phyloP scores from a whole-genome alignment of 1,284 basidiomycete genomes.

The Earliella scabrosa region DNA sequence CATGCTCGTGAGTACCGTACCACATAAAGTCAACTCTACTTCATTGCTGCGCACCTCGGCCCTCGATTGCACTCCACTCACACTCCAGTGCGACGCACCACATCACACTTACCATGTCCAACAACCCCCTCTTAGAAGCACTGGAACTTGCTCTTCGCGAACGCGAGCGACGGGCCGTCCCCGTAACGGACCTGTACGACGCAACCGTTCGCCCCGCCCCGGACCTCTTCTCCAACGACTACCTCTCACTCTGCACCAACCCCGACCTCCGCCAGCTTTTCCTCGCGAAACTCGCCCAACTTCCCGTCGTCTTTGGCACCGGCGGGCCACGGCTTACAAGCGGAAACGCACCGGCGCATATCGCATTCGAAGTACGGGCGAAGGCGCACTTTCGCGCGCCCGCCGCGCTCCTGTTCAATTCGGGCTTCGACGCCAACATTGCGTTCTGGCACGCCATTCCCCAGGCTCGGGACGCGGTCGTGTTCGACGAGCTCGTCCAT shows the following conservation, averaged over 20 bases:
- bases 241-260: conserved; percentile 80
- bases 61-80: no score
- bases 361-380: conserved; percentile 46
- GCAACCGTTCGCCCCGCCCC: background rate
- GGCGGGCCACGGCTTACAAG: conserved; percentile 81
- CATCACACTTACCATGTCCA: no score
- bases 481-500: conserved; percentile 88
- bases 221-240: conserved; percentile 91
- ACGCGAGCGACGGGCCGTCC: background rate
- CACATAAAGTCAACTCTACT: no score
- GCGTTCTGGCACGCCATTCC: conserved; percentile 78
- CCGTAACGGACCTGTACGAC: background rate
- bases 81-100: no score
- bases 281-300: conserved; percentile 50
- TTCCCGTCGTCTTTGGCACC: conserved; percentile 74
- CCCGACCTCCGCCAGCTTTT: conserved; percentile 55
- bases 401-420: conserved; percentile 85
- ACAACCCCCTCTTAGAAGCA: background rate
- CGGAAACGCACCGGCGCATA: conserved; percentile 72
- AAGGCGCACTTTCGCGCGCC: conserved; percentile 61
- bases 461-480: conserved; percentile 73
- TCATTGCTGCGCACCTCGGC: no score
- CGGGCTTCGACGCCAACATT: conserved; percentile 72
- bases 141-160: background rate
- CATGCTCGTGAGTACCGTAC: no score